Base-by-base conservation (phyloP, 2,329 filamentous ascomycete species). In the Calonectria pseudoturangicola region DNA sequence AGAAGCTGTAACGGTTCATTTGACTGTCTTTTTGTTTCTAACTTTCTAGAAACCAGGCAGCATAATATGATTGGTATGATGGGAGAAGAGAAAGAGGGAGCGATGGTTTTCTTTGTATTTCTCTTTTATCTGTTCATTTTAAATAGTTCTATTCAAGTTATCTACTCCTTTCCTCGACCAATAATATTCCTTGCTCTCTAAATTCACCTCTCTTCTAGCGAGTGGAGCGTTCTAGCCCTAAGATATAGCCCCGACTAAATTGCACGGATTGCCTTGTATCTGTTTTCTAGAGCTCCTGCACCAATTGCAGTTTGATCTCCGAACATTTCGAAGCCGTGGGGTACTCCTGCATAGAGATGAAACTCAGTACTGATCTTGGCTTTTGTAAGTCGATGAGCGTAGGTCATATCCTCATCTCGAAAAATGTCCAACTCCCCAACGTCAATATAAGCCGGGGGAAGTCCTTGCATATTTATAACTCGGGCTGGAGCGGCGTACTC, bases 401-500 rank as follows among this genome's bases (percentile, higher is more conserved):
- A 66, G 21, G 4, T 13, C 21, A 66, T 56, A 15, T 18, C n/a
- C 27, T 66, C 64, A 12, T 56, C 47, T 21, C 47, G 30, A 30
- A 66, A 66, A 16, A 66, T 54, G 30, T 66, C 64, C 16, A 66
- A 15, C 16, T 16, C 64, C 12, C 64, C 64, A 16, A 66, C 64
- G 12, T 66, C 64, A 5, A 66, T 33, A 18, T 56, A 66, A 5
- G 48, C 28, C 9, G 47, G 28, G 15, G 64, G 48, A 3, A 66
- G 25, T 2, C 47, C 64, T 7, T 21, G 13, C 36, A 56, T 28
- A 10, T 39, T 13, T 3, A 2, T 28, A 7, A 27, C 36, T 3
- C 64, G 47, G 13, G 64, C 30, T 6, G 48, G 64, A 5, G 64
- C 47, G 6, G 64, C 64, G 21, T 54, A 41, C 6, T 30, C 18